Base-by-base conservation (phyloP, 2,329 filamentous ascomycete species). In the Apiospora saccharicola region DNA sequence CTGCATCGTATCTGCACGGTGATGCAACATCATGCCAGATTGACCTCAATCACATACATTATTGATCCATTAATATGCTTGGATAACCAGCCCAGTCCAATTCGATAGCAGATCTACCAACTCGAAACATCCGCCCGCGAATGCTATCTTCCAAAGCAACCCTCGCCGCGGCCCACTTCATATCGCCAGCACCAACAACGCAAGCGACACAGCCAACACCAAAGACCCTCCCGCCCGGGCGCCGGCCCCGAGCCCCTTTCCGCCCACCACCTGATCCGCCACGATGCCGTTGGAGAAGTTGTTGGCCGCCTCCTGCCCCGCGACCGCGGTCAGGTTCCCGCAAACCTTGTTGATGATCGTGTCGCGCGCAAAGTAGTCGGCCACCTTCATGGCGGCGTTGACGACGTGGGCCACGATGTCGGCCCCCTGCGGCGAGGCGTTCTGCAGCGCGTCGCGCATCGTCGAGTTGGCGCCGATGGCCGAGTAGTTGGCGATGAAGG, bases 401-500 rank as follows among this genome's bases (percentile, higher is more conserved):
- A 46, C n/a, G 41, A 46, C 41, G 14, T 22, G n/a, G 41, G n/a
- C 13, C n/a, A 30, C 67, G 13, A 47, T 13, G 8, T 68, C 67
- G 67, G 67, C 67, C 6, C 67, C 67, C 5, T 46, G 41, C 19
- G 67, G 67, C n/a, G 67, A 68, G n/a, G 67, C 67, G 41, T 30
- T 19, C n/a, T 12, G 5, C n/a, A 68, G 41, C 5, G 67, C 67
- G 26, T 44, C 67, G 67, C 67, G 67, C 43, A 68, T 26, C 13
- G 41, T 68, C 6, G 67, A 6, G 67, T 68, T 68, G 67, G 41
- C 41, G 67, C 41, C 46, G 68, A 70, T 51, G 68, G 47, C 47
- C 10, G 68, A 70, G 68, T 70, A 70, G 68, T 70, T 70, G 3
- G 68, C 68, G 44, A 70, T 16, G 68, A 51, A 41, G 37, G 68